Conservation (phyloP, 345 rosid genomes). For the Anacardium occidentale region DNA sequence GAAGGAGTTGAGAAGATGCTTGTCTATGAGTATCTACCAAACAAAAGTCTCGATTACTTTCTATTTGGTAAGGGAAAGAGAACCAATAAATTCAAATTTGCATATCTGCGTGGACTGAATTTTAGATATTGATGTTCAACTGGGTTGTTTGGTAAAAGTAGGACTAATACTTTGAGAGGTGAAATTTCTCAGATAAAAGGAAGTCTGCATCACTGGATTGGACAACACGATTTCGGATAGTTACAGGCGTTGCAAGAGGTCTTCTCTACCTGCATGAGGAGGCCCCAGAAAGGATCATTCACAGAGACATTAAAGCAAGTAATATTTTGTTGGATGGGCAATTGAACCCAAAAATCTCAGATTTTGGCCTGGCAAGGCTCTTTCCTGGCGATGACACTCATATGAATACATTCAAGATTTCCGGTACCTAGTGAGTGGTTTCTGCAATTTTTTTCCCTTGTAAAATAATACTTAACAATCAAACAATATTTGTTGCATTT, state of each 20-base stretch:
- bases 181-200: constrained; percentile 42
- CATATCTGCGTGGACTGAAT: not conserved
- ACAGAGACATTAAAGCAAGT: constrained; percentile 75
- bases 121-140: not conserved
- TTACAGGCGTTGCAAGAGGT: constrained; percentile 70
- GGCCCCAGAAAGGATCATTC: constrained; percentile 76
- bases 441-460: constrained; percentile 4
- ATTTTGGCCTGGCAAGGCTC: constrained; percentile 83
- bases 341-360: constrained; percentile 77
- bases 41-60: constrained; percentile 69
- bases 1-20: constrained; percentile 74
- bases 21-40: constrained; percentile 75
- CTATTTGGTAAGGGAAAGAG: constrained; percentile 50
- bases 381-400: constrained; percentile 86
- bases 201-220: constrained; percentile 56
- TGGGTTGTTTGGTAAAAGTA: not conserved
- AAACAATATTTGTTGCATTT: not conserved
- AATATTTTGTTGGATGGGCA: constrained; percentile 64
- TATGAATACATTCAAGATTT: constrained; percentile 64
- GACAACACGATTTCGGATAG: constrained; percentile 51
- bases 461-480: not conserved
- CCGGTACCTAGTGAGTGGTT: constrained; percentile 80
- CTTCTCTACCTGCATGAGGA: constrained; percentile 77
- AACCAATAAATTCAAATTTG: not conserved
- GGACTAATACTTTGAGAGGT: constrained; percentile 1